Percentiles rank a stretch among this genome's conserved stretches.
Conservation (phyloP, 2,329 filamentous ascomycete genomes). For the Ophiosphaerella narmari region DNA sequence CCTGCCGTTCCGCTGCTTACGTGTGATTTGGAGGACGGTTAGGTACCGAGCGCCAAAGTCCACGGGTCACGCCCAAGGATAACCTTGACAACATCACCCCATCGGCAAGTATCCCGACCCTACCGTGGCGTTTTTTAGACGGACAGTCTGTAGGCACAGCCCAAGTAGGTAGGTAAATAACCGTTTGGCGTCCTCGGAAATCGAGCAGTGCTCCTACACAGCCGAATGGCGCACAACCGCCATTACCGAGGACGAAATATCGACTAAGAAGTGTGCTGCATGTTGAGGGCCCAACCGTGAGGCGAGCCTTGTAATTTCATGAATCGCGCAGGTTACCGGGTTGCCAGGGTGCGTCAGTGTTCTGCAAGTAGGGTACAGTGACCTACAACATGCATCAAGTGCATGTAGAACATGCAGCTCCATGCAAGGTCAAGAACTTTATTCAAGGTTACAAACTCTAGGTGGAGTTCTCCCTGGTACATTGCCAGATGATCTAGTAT, state of each 20-base stretch:
- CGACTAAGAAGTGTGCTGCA: no score
- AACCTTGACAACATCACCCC: background rate
- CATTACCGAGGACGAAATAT: no score
- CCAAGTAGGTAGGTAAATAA: background rate
- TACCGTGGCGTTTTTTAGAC: background rate
- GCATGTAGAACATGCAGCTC: slow-evolving; percentile 6
- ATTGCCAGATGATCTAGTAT: no score
- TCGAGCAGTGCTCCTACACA: background rate
- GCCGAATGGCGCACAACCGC: no score
- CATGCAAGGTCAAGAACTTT: background rate
- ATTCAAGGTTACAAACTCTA: background rate
- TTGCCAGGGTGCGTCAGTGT: slow-evolving; percentile 3
- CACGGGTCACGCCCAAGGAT: background rate
- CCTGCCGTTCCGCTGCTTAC: slow-evolving; percentile 12
- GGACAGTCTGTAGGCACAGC: background rate
- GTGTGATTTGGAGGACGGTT: slow-evolving; percentile 2
- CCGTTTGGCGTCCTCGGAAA: background rate
- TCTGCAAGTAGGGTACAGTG: slow-evolving; percentile 6
- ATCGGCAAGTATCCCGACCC: background rate
- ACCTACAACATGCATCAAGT: slow-evolving; percentile 16
- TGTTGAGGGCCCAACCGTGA: no score
- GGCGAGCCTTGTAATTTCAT: background rate
- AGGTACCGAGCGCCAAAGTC: background rate
- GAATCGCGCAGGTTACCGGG: slow-evolving; percentile 6
- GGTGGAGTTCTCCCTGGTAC: no score